Evolutionary conservation across 768 basidiomycete genomes (phyloP).

Genomic region (Mycena albidolilacea): DNA sequence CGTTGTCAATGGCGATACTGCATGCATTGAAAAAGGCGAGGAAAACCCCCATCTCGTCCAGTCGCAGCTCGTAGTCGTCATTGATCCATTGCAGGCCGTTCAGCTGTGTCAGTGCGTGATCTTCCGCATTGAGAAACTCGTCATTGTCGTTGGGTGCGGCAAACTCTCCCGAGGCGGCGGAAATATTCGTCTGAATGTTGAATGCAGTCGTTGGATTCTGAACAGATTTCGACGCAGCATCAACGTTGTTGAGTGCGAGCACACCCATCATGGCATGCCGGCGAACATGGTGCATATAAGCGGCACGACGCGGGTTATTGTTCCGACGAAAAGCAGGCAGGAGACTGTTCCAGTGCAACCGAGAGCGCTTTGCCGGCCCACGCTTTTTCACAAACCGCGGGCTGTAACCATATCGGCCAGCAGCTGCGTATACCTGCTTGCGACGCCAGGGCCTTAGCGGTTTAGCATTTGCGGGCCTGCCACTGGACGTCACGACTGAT

Average conservation of each 20-base stretch:
- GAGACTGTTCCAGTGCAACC: background rate
- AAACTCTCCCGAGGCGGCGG: too few species aligned
- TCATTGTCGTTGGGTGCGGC: background rate
- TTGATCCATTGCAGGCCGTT: background rate
- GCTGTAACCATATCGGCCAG: conserved; percentile 7
- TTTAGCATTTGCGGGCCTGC: background rate
- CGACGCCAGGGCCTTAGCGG: conserved; percentile 5
- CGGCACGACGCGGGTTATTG: background rate
- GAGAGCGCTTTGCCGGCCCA: background rate
- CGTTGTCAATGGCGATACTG: background rate
- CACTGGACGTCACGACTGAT: background rate
- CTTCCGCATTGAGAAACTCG: conserved; percentile 7
- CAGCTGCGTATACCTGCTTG: background rate
- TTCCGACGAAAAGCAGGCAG: background rate
- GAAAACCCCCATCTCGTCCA: conserved; percentile 7
- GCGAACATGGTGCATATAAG: background rate
- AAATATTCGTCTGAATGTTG: too few species aligned
- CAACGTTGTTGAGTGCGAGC: background rate
- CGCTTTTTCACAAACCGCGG: conserved; percentile 13
- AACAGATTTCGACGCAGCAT: background rate
- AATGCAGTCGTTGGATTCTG: too few species aligned
- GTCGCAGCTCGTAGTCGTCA: background rate
- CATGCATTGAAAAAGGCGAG: background rate
- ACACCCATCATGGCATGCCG: background rate
- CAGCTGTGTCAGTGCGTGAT: background rate